A percentile compares a stretch with the other conserved stretches of the same genome.
Evolutionary conservation across 108 stramenopile species (phyloP).

Genomic region (Ochromonas danica): DNA sequence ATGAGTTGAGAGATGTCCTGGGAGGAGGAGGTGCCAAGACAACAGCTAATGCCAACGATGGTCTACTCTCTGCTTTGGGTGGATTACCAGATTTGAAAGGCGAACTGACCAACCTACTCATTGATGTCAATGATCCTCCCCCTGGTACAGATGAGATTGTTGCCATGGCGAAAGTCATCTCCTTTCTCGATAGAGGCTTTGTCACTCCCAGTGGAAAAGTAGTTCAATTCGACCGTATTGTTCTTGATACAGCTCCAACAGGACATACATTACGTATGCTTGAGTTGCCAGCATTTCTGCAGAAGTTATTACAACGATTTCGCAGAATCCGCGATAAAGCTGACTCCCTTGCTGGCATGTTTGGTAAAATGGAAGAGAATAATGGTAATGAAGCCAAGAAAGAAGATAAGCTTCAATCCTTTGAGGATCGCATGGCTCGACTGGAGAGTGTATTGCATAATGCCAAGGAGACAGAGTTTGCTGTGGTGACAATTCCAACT

Average conservation of each 20-base stretch:
- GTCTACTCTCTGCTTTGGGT: constrained; percentile 41
- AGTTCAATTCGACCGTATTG: constrained; percentile 73
- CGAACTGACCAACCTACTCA: not conserved
- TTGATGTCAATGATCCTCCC: constrained; percentile 65
- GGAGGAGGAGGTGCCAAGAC: not conserved
- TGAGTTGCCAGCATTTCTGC: constrained; percentile 54
- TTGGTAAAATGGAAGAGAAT: constrained; percentile 57
- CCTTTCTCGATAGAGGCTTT: not conserved
- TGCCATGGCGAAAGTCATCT: constrained; percentile 72
- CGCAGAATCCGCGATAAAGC: constrained; percentile 68
- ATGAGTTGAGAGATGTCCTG: not conserved
- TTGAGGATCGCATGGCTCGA: constrained; percentile 81
- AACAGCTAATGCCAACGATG: constrained; percentile 52
- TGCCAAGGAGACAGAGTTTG: constrained; percentile 74
- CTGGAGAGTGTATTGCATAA: constrained; percentile 80
- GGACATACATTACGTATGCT: constrained; percentile 92
- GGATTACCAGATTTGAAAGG: not conserved
- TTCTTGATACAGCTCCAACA: constrained; percentile 92
- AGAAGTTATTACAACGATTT: constrained; percentile 75
- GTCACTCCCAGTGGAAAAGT: not conserved
- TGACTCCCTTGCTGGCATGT: not conserved
- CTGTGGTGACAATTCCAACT: constrained; percentile 82
- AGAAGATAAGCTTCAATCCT: constrained; percentile 64
- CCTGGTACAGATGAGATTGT: constrained; percentile 90
- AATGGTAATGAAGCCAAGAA: constrained; percentile 65